These are phyloP conservation scores for Boeremia exigua DNA, from an alignment of 2,329 filamentous ascomycete species.

Conservation along the genomic window DNA sequence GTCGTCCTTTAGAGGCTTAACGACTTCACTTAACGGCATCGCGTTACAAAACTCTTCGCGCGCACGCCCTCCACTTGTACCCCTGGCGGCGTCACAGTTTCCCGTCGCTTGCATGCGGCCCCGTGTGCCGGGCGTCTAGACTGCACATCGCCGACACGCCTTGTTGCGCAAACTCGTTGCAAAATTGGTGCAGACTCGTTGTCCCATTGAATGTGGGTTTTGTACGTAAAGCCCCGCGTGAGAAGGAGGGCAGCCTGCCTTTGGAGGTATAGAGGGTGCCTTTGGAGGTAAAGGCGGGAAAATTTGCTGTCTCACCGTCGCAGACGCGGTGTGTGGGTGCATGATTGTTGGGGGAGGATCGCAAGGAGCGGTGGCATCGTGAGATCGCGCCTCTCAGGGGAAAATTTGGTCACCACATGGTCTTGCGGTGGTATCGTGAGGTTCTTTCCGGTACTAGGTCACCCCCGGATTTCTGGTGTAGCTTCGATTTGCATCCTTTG, in stretches of 20 bases:
- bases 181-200: slow-evolving; percentile 3
- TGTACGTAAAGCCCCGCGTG: slow-evolving; percentile 17
- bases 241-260: slow-evolving; percentile 1
- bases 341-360: slow-evolving; percentile 6
- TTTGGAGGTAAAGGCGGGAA: slow-evolving; percentile 17
- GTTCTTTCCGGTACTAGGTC: slow-evolving; percentile 12
- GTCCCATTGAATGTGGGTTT: slow-evolving; percentile 10
- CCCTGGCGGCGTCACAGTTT: slow-evolving; percentile 10
- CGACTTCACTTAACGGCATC: slow-evolving; percentile 21
- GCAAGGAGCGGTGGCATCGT: slow-evolving; percentile 4
- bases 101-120: slow-evolving; percentile 11
- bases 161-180: slow-evolving; percentile 1
- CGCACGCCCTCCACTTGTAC: slow-evolving; percentile 3
- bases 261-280: slow-evolving; percentile 18
- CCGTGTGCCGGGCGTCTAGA: slow-evolving; percentile 6
- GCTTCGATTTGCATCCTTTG: neutral
- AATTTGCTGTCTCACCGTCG: slow-evolving; percentile 16
- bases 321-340: slow-evolving; percentile 2
- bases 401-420: slow-evolving; percentile 6
- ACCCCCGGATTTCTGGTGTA: slow-evolving; percentile 11
- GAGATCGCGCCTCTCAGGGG: slow-evolving; percentile 7
- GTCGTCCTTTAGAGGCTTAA: slow-evolving; percentile 17
- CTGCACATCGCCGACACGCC: slow-evolving; percentile 1
- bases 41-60: slow-evolving; percentile 17
- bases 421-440: slow-evolving; percentile 4